phyloP scores from a whole-genome alignment of 2,329 filamentous ascomycete genomes.

The Pseudomassariella vexata region DNA sequence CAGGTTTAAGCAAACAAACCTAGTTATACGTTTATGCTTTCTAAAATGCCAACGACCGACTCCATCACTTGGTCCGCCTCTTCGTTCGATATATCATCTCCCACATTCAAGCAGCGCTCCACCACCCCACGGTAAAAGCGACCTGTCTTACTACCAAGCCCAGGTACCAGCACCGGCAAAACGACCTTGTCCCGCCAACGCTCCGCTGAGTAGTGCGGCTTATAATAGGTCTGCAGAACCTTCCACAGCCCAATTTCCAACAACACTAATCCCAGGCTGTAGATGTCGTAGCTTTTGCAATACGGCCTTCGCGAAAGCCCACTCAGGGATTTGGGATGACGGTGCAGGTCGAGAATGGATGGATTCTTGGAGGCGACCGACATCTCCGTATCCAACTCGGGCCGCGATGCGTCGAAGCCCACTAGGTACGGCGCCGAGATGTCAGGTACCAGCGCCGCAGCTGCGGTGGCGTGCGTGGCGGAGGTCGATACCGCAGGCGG shows the following conservation, averaged over 20 bases:
- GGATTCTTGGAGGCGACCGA: constrained; percentile 33
- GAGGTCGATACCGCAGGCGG: constrained; percentile 28
- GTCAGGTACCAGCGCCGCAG: constrained; percentile 27
- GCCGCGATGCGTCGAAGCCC: constrained; percentile 34
- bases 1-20: too few relatives aligned
- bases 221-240: constrained; percentile 32
- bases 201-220: constrained; percentile 33
- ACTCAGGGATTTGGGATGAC: constrained; percentile 37
- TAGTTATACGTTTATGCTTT: constrained; percentile 26
- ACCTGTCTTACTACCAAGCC: constrained; percentile 34
- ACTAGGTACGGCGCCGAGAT: constrained; percentile 31
- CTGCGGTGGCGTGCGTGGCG: constrained; percentile 18
- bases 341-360: constrained; percentile 37
- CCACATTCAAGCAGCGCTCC: constrained; percentile 31
- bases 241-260: constrained; percentile 47
- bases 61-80: constrained; percentile 36
- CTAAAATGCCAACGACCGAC: constrained; percentile 32
- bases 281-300: constrained; percentile 35
- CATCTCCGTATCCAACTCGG: constrained; percentile 28
- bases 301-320: constrained; percentile 30
- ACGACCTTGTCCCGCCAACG: constrained; percentile 37
- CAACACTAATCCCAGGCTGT: constrained; percentile 43
- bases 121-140: constrained; percentile 33
- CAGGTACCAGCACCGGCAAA: constrained; percentile 32
- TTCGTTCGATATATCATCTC: constrained; percentile 28